Evolutionary conservation across 1,284 basidiomycete species (phyloP), one percentile per base, ranked within the genome.

Genomic region (Sphagnurus paluster): DNA sequence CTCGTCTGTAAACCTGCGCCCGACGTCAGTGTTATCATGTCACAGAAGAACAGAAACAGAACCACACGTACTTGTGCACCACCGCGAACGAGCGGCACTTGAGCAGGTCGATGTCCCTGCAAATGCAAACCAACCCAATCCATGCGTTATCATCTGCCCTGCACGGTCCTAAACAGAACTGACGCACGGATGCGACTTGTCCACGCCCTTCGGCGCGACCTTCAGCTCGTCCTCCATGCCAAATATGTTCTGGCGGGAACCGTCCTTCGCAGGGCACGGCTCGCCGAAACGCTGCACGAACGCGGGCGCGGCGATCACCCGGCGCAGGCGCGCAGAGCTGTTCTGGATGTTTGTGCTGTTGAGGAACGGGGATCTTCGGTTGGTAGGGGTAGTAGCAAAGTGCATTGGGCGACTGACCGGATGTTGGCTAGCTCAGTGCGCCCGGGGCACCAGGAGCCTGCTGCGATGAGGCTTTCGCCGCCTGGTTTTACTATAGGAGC

Each of bases 121-220:
- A 39, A 13, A 28, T 33, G 17, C 5, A 33, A n/a, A 48, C 11
- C 36, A 39, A 9, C 23, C 5, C 13, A 21, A 6, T 11, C 3
- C 33, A 34, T 11, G 4, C 19, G 7, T n/a, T n/a, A n/a, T n/a
- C n/a, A n/a, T n/a, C n/a, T n/a, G n/a, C n/a, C n/a, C n/a, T n/a
- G n/a, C n/a, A n/a, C n/a, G n/a, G n/a, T n/a, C n/a, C n/a, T n/a
- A n/a, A n/a, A n/a, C n/a, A n/a, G n/a, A n/a, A n/a, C n/a, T n/a
- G n/a, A 59, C 69, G 20, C 44, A 87, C 87, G 73, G 72, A 61
- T 96, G 92, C 16, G 74, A 75, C 65, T 92, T 95, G 45, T 82
- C 79, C n/a, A 93, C 67, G 0, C 93, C 93, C 61, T 94, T 94
- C 1, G 92, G 92, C 8, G 92, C 90, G 2, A 81, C 80, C 67